Evolutionary conservation across 768 basidiomycete species (phyloP).

Genomic region (Mycena rosella): DNA sequence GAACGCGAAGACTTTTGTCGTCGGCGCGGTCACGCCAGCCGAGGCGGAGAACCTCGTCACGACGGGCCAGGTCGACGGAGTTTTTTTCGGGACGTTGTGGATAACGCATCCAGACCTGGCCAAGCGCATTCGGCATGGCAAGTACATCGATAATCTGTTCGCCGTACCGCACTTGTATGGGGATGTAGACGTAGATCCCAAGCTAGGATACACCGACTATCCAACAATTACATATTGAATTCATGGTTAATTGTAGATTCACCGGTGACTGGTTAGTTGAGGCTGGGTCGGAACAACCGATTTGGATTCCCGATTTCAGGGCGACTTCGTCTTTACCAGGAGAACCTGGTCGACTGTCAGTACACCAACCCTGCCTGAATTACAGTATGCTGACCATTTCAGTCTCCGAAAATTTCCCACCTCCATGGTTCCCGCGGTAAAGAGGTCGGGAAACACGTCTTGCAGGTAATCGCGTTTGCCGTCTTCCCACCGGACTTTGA

Average conservation of each 20-base stretch:
- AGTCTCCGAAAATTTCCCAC: constrained; percentile 11
- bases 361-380: background rate
- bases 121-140: constrained; percentile 43
- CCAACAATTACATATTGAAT: constrained; percentile 28
- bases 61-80: constrained; percentile 43
- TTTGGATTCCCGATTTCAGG: too few relatives aligned
- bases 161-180: constrained; percentile 41
- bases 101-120: constrained; percentile 48
- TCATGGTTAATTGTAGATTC: too few relatives aligned
- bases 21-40: constrained; percentile 43
- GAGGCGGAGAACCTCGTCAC: constrained; percentile 44
- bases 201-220: constrained; percentile 46
- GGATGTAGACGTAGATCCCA: constrained; percentile 32
- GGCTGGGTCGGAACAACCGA: too few relatives aligned
- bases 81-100: constrained; percentile 45
- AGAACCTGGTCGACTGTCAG: constrained; percentile 5
- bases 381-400: background rate
- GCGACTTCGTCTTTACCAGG: background rate
- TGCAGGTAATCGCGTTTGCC: background rate
- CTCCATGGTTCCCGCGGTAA: constrained; percentile 16
- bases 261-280: too few relatives aligned
- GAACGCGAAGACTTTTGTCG: constrained; percentile 42
- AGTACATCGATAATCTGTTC: constrained; percentile 40
- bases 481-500: constrained; percentile 23
- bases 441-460: constrained; percentile 4